Conservation (phyloP, 1,284 basidiomycete species). For the Tranzscheliella williamsii region DNA sequence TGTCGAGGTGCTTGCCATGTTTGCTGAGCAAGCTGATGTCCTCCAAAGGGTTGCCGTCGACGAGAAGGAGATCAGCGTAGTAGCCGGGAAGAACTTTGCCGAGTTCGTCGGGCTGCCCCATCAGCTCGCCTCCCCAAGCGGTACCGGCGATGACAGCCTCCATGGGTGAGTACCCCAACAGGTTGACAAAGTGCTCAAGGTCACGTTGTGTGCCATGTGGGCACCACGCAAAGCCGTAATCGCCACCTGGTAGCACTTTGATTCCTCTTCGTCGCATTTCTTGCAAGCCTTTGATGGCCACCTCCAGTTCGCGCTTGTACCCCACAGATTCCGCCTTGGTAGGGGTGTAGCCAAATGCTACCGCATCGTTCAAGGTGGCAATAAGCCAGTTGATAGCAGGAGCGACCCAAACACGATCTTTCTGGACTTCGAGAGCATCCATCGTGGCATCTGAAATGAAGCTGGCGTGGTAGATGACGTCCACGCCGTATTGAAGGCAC, state of each 20-base stretch:
- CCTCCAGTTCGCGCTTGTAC: background rate
- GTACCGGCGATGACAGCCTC: conserved; percentile 62
- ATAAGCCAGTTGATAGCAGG: background rate
- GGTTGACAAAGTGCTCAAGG: conserved; percentile 61
- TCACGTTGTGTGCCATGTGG: conserved; percentile 62
- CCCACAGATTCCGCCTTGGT: background rate
- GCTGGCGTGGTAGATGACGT: background rate
- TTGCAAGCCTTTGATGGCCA: background rate
- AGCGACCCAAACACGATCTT: background rate
- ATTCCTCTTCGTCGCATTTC: background rate
- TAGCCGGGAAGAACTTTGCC: background rate
- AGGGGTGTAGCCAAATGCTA: background rate
- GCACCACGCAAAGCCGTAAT: conserved; percentile 60
- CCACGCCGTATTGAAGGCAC: background rate
- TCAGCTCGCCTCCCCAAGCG: conserved; percentile 61
- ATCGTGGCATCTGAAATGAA: background rate
- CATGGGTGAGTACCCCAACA: conserved; percentile 61
- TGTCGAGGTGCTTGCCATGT: background rate
- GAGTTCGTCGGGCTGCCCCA: conserved; percentile 18
- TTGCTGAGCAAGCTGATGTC: background rate
- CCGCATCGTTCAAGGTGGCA: background rate
- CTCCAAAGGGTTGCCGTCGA: background rate
- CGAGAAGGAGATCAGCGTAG: background rate
- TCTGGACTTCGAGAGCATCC: background rate
- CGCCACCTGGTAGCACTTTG: conserved; percentile 46